Conservation (phyloP, 73 alveolate genomes). For the Blepharisma stoltei region DNA sequence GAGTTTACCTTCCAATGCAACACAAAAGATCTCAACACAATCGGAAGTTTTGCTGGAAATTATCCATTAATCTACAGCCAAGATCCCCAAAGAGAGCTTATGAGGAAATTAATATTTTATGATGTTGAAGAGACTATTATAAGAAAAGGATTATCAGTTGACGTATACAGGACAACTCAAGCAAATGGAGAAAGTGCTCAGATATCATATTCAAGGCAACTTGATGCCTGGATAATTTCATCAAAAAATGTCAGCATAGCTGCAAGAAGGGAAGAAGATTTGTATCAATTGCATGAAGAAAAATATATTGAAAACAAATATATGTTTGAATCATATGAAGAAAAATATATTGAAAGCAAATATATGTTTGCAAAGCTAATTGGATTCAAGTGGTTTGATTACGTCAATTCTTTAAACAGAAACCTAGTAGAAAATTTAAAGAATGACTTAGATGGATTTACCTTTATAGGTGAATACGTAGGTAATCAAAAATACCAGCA, state of each 20-base stretch:
- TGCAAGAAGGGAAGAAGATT: constrained; percentile 66
- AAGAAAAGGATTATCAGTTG: constrained; percentile 50
- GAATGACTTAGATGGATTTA: constrained; percentile 63
- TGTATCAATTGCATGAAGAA: constrained; percentile 56
- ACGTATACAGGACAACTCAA: constrained; percentile 57
- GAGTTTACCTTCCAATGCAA: no score
- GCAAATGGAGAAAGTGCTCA: constrained; percentile 96
- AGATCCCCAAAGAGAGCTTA: no score
- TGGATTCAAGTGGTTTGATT: constrained; percentile 80
- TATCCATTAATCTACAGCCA: no score
- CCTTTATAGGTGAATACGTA: constrained; percentile 86
- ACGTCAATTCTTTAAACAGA: constrained; percentile 49
- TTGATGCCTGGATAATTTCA: constrained; percentile 78
- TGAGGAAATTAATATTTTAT: no score
- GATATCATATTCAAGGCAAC: constrained; percentile 60
- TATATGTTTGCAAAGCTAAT: constrained; percentile 65
- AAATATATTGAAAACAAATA: no score
- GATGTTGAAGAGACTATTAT: no score
- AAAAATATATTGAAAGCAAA: constrained; percentile 62
- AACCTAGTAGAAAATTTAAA: constrained; percentile 51
- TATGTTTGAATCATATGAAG: no score
- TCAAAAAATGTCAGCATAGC: constrained; percentile 80
- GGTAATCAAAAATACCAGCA: constrained; percentile 85
- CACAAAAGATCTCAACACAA: no score
- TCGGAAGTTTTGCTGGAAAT: no score